Conservation (phyloP, 2,329 filamentous ascomycete species). For the Sporothrix variecibatus region DNA sequence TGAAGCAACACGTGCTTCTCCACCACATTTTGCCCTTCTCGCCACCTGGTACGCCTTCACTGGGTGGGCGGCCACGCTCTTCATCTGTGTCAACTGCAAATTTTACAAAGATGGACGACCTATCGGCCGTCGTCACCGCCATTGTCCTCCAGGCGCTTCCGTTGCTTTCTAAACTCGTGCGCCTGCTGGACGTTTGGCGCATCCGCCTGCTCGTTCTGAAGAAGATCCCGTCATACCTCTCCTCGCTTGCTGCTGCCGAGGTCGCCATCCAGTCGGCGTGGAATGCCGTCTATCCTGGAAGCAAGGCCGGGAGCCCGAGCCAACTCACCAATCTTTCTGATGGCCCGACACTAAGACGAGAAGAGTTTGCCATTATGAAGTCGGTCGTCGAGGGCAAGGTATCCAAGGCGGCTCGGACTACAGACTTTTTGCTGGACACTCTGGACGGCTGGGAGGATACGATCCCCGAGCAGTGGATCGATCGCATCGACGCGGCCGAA, state of each 20-base stretch:
- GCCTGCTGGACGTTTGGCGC: conserved; percentile 76
- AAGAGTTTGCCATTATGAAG: conserved; percentile 61
- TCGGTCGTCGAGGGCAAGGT: conserved; percentile 68
- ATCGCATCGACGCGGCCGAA: conserved; percentile 80
- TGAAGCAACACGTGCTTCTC: conserved; percentile 84
- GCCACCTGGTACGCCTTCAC: conserved; percentile 48
- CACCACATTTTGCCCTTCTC: conserved; percentile 70
- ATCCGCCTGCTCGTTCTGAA: conserved; percentile 73
- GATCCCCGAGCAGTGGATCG: conserved; percentile 83
- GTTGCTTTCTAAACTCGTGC: conserved; percentile 71
- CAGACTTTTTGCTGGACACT: conserved; percentile 85
- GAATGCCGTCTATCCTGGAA: conserved; percentile 52
- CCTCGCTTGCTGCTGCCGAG: conserved; percentile 66
- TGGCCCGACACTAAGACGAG: conserved; percentile 38
- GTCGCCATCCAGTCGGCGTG: conserved; percentile 66
- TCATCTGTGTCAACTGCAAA: conserved; percentile 45
- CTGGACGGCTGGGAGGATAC: conserved; percentile 83
- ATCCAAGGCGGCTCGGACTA: conserved; percentile 65
- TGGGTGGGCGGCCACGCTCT: conserved; percentile 34
- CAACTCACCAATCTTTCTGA: conserved; percentile 32
- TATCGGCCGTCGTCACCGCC: conserved; percentile 86
- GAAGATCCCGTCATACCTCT: conserved; percentile 69
- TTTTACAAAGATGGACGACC: conserved; percentile 79
- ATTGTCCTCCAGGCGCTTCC: conserved; percentile 89
- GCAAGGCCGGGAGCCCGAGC: conserved; percentile 22